These are phyloP conservation scores for Gleditsia sinensis DNA, from an alignment of 306 rosid genomes.

Conservation along the genomic window DNA sequence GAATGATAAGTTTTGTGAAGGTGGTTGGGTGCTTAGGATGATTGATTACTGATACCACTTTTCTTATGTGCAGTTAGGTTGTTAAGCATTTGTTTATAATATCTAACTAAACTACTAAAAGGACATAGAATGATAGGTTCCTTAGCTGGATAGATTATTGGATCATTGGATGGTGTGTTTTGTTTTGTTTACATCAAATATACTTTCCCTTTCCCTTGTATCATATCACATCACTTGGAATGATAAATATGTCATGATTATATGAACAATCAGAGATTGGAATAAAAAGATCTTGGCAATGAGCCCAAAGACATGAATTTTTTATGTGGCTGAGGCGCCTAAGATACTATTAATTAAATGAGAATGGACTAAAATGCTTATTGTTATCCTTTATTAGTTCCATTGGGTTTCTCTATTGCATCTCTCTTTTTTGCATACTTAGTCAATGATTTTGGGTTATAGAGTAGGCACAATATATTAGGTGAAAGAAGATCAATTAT, in stretches of 20 bases:
- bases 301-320: background rate
- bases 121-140: background rate
- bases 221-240: background rate
- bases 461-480: background rate
- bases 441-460: background rate
- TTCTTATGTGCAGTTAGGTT: background rate
- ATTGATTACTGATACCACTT: background rate
- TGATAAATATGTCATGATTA: background rate
- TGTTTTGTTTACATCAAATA: background rate
- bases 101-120: too few relatives aligned
- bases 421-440: background rate
- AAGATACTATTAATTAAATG: background rate
- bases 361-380: background rate
- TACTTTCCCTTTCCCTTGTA: background rate
- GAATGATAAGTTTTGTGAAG: background rate
- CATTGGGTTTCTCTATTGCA: background rate
- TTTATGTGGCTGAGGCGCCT: too few relatives aligned
- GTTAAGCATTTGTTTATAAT: background rate
- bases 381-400: background rate
- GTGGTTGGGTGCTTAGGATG: background rate
- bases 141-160: background rate
- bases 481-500: background rate
- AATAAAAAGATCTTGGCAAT: background rate
- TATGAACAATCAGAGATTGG: background rate
- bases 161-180: background rate